These are phyloP conservation scores for Backusella parvicylindrica DNA, from an alignment of 192 early-diverging fungal species.

Conservation along the genomic window DNA sequence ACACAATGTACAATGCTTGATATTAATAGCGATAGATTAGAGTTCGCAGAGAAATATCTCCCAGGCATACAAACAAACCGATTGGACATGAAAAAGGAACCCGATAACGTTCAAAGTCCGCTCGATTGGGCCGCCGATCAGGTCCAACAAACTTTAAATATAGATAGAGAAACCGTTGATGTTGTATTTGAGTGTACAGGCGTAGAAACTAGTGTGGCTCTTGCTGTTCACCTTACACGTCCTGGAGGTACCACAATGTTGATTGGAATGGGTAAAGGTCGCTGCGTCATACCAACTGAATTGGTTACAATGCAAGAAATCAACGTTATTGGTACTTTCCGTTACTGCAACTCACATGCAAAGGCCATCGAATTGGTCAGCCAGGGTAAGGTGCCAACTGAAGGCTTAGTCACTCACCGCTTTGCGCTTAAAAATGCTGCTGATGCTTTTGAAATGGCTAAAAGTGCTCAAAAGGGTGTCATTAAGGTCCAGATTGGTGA, in stretches of 20 bases:
- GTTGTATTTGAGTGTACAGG: conserved; percentile 32
- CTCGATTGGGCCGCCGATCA: neutral
- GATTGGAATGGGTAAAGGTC: conserved; percentile 23
- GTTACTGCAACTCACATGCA: conserved; percentile 27
- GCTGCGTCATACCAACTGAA: conserved; percentile 6
- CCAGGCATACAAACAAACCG: neutral
- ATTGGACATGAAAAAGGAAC: neutral
- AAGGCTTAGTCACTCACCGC: neutral
- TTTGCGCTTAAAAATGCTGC: neutral
- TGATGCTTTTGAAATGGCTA: neutral
- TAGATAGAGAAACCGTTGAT: conserved; percentile 1
- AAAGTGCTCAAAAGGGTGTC: neutral
- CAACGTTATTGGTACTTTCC: conserved; percentile 19
- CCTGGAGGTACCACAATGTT: conserved; percentile 24
- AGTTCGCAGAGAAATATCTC: conserved; percentile 24
- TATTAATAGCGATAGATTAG: conserved; percentile 26
- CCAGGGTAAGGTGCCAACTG: conserved; percentile 13
- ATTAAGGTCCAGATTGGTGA: neutral
- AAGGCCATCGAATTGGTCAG: conserved; percentile 27
- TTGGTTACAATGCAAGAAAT: conserved; percentile 23
- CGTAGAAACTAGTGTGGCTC: conserved; percentile 26
- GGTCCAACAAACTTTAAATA: neutral
- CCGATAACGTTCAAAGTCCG: neutral
- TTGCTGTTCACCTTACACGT: conserved; percentile 13
- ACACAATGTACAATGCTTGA: conserved; percentile 24